Conservation (phyloP, 306 rosid genomes). For the Myrica gale region DNA sequence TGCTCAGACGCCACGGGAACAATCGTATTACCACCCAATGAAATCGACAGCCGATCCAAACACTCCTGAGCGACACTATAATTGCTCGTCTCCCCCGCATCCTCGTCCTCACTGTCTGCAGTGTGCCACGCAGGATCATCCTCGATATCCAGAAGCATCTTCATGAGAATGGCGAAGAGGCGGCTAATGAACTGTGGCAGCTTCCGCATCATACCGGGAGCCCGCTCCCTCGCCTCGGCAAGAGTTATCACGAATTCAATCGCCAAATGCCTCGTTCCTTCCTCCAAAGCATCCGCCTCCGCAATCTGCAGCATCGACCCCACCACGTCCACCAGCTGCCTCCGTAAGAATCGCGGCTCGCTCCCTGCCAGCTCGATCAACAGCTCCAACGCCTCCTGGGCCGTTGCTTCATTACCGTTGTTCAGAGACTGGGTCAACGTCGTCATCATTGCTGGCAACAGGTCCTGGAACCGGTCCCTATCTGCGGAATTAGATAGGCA, state of each 20-base stretch:
- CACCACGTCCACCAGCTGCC: slow-evolving; percentile 86
- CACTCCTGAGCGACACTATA: slow-evolving; percentile 97
- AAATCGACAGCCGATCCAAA: slow-evolving; percentile 82
- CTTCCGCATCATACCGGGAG: slow-evolving; percentile 98
- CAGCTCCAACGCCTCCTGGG: slow-evolving; percentile 89
- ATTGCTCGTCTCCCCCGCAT: slow-evolving; percentile 82
- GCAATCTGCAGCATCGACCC: slow-evolving; percentile 93
- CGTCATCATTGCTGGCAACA: slow-evolving; percentile 87
- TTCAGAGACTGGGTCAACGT: slow-evolving; percentile 82
- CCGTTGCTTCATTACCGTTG: slow-evolving; percentile 83
- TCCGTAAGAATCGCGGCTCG: slow-evolving; percentile 78
- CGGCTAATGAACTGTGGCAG: slow-evolving; percentile 90
- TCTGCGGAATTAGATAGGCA: slow-evolving; percentile 71
- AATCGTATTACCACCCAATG: slow-evolving; percentile 93
- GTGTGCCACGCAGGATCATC: slow-evolving; percentile 85
- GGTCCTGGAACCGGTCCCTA: slow-evolving; percentile 88
- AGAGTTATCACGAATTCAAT: slow-evolving; percentile 91
- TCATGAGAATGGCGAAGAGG: slow-evolving; percentile 81
- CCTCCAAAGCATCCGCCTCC: slow-evolving; percentile 79
- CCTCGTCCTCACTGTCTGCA: slow-evolving; percentile 86
- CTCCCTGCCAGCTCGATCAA: slow-evolving; percentile 89
- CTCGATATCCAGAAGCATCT: slow-evolving; percentile 78
- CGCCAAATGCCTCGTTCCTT: slow-evolving; percentile 90
- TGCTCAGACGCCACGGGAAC: slow-evolving; percentile 95
- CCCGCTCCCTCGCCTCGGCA: slow-evolving; percentile 93